Conservation (phyloP, 2,329 filamentous ascomycete genomes). For the Aureobasidium mangrovei region DNA sequence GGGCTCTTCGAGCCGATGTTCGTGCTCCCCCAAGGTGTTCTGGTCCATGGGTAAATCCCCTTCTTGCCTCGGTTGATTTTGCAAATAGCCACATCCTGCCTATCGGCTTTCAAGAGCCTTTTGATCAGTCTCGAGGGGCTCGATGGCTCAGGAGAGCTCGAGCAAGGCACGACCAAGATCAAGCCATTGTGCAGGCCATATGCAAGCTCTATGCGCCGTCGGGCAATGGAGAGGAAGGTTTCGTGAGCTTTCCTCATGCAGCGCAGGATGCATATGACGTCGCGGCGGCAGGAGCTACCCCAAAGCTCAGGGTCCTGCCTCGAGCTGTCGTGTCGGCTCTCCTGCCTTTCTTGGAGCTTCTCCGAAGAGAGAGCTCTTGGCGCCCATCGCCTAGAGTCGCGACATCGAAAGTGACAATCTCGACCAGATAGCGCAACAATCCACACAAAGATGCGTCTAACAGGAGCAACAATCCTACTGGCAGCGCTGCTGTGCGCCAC, state of each 20-base stretch:
- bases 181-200: neutral
- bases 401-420: neutral
- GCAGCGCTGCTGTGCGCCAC: constrained; percentile 5
- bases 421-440: neutral
- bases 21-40: too few species aligned
- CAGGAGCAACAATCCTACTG: neutral
- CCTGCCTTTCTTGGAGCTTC: neutral
- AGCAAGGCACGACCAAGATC: neutral
- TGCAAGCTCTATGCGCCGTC: neutral
- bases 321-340: neutral
- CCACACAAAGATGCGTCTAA: neutral
- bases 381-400: neutral
- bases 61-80: too few species aligned
- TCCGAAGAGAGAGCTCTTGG: neutral
- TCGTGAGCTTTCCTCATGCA: neutral
- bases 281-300: neutral
- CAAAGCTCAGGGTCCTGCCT: constrained; percentile 1
- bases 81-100: too few species aligned
- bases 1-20: too few species aligned
- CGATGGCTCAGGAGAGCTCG: neutral
- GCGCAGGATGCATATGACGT: neutral
- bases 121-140: neutral
- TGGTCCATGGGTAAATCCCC: too few species aligned
- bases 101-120: too few species aligned
- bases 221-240: neutral